Evolutionary conservation across 192 early-diverging fungal species (phyloP).

Genomic region (Rhizophlyctis rosea): DNA sequence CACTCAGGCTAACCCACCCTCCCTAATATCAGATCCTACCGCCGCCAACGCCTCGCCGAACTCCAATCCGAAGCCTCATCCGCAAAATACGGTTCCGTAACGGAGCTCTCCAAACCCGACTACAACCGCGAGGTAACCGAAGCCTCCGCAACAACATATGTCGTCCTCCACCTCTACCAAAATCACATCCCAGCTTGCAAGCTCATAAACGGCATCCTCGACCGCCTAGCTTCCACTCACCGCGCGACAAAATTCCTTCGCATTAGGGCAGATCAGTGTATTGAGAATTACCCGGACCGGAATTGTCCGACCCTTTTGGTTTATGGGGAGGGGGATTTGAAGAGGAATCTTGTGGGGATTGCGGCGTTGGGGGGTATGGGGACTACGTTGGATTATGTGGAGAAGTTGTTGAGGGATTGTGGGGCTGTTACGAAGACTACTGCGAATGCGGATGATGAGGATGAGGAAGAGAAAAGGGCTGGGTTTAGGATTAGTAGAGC

Average conservation of each 20-base stretch:
- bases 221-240: slow-evolving; percentile 69
- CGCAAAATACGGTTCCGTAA: slow-evolving; percentile 82
- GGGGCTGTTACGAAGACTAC: slow-evolving; percentile 32
- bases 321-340: slow-evolving; percentile 85
- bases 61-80: slow-evolving; percentile 67
- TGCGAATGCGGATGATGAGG: slow-evolving; percentile 35
- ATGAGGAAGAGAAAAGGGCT: slow-evolving; percentile 17
- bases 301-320: slow-evolving; percentile 77
- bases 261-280: slow-evolving; percentile 89
- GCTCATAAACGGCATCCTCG: slow-evolving; percentile 74
- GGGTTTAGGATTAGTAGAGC: slow-evolving; percentile 20
- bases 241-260: slow-evolving; percentile 91
- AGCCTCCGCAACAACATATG: slow-evolving; percentile 72
- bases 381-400: slow-evolving; percentile 59
- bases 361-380: slow-evolving; percentile 76
- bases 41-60: slow-evolving; percentile 72
- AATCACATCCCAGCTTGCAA: slow-evolving; percentile 78
- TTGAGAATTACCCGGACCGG: slow-evolving; percentile 89
- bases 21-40: slow-evolving; percentile 29
- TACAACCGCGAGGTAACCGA: slow-evolving; percentile 87
- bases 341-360: slow-evolving; percentile 78
- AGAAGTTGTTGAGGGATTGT: slow-evolving; percentile 34
- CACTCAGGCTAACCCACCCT: too few species aligned
- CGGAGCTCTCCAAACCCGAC: slow-evolving; percentile 90
- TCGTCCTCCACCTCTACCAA: slow-evolving; percentile 70